Evolutionary conservation across 371 early-diverging fungal species (phyloP).

Genomic region (Mortierella sp.): DNA sequence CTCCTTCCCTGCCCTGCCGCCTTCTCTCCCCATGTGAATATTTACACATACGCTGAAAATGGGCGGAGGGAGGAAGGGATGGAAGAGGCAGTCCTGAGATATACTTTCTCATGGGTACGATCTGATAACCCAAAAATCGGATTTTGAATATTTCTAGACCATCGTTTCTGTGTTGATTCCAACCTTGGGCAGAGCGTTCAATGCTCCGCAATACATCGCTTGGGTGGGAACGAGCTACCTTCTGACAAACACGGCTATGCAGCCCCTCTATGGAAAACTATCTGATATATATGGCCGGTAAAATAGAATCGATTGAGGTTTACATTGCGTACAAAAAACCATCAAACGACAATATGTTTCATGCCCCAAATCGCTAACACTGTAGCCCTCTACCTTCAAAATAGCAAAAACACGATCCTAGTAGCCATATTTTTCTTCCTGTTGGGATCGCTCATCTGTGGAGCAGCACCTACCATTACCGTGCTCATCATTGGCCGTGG

Average conservation of each 20-base stretch:
- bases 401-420: constrained; percentile 59
- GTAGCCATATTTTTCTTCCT: constrained; percentile 62
- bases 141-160: constrained; percentile 50
- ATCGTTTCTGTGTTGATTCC: constrained; percentile 82
- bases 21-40: no score
- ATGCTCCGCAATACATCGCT: constrained; percentile 60
- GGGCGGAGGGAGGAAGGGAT: no score
- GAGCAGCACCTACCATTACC: constrained; percentile 65
- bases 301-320: no score
- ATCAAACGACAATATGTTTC: no score
- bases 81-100: no score
- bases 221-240: constrained; percentile 69
- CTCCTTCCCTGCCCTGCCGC: no score
- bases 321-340: no score
- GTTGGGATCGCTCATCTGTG: constrained; percentile 64
- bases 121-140: neutral
- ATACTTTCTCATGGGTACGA: neutral
- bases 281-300: constrained; percentile 64
- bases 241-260: constrained; percentile 59
- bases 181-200: constrained; percentile 75
- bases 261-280: constrained; percentile 48
- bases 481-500: constrained; percentile 72
- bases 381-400: neutral
- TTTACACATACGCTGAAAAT: no score
- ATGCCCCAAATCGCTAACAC: no score